phyloP scores from a whole-genome alignment of 2,329 filamentous ascomycete genomes.

The Claviceps purpurea region DNA sequence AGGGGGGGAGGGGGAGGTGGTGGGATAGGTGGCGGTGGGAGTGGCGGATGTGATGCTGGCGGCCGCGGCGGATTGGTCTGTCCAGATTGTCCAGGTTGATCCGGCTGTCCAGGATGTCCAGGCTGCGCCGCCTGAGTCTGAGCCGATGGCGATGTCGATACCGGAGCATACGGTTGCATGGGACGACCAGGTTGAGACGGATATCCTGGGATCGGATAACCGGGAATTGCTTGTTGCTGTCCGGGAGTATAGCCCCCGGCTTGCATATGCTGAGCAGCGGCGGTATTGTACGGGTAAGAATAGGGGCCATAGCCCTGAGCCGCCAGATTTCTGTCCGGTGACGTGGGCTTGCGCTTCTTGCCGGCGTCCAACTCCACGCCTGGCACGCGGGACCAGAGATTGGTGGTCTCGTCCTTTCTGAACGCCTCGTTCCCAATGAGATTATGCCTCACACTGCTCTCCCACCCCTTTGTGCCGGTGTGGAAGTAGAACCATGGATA shows the following conservation, averaged over 20 bases:
- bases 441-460: conserved; percentile 51
- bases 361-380: conserved; percentile 46
- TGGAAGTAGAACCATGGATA: conserved; percentile 48
- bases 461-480: conserved; percentile 51
- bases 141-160: neutral
- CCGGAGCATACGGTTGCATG: conserved; percentile 14
- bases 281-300: conserved; percentile 19
- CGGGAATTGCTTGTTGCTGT: conserved; percentile 16
- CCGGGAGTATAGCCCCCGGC: conserved; percentile 18
- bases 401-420: conserved; percentile 41
- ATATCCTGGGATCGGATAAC: conserved; percentile 23
- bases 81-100: conserved; percentile 14
- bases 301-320: conserved; percentile 25
- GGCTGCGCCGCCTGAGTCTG: conserved; percentile 10
- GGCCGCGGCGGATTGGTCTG: conserved; percentile 8
- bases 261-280: conserved; percentile 21
- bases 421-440: conserved; percentile 50
- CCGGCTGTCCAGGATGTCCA: conserved; percentile 13
- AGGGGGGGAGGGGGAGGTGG: neutral
- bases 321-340: conserved; percentile 34
- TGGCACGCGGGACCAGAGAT: conserved; percentile 43
- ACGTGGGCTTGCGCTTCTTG: conserved; percentile 44
- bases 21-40: neutral
- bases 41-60: neutral
- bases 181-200: conserved; percentile 18